These are phyloP conservation scores for Shiraia bambusicola DNA, from an alignment of 2,329 filamentous ascomycete species.

Conservation along the genomic window DNA sequence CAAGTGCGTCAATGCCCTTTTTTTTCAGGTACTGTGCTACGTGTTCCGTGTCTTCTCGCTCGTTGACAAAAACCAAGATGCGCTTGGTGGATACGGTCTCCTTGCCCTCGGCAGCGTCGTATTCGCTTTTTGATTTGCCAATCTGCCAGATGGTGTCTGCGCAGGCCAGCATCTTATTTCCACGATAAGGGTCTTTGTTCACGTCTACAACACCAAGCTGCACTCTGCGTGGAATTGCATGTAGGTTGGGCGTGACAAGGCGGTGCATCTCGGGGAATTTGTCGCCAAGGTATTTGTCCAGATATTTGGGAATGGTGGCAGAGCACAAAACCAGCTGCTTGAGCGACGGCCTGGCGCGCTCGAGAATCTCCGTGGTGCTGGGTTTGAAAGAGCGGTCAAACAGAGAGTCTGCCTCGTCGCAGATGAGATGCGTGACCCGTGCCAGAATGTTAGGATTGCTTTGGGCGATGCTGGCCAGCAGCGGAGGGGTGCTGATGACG, in stretches of 20 bases:
- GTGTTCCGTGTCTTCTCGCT: slow-evolving; percentile 83
- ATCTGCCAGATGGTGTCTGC: slow-evolving; percentile 95
- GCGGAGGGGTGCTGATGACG: slow-evolving; percentile 82
- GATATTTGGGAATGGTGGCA: slow-evolving; percentile 86
- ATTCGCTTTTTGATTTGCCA: slow-evolving; percentile 66
- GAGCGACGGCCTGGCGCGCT: slow-evolving; percentile 76
- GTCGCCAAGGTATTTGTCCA: slow-evolving; percentile 80
- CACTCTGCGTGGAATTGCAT: slow-evolving; percentile 91
- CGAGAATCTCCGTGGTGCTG: slow-evolving; percentile 78
- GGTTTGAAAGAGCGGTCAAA: slow-evolving; percentile 90
- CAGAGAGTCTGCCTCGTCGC: slow-evolving; percentile 95
- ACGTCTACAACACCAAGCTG: slow-evolving; percentile 93
- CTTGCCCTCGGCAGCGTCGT: slow-evolving; percentile 47
- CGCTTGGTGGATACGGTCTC: slow-evolving; percentile 70
- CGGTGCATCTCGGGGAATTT: slow-evolving; percentile 81
- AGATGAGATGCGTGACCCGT: slow-evolving; percentile 82
- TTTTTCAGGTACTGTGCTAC: slow-evolving; percentile 74
- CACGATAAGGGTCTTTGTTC: slow-evolving; percentile 86
- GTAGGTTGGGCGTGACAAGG: slow-evolving; percentile 91
- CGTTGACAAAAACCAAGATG: slow-evolving; percentile 94
- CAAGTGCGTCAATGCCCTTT: slow-evolving; percentile 87
- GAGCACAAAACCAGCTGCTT: slow-evolving; percentile 90
- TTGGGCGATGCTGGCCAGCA: slow-evolving; percentile 84
- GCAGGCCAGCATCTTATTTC: slow-evolving; percentile 90
- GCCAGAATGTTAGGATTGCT: slow-evolving; percentile 89